Base-by-base conservation (phyloP, 2,329 filamentous ascomycete species). In the Cadophora sp. region DNA sequence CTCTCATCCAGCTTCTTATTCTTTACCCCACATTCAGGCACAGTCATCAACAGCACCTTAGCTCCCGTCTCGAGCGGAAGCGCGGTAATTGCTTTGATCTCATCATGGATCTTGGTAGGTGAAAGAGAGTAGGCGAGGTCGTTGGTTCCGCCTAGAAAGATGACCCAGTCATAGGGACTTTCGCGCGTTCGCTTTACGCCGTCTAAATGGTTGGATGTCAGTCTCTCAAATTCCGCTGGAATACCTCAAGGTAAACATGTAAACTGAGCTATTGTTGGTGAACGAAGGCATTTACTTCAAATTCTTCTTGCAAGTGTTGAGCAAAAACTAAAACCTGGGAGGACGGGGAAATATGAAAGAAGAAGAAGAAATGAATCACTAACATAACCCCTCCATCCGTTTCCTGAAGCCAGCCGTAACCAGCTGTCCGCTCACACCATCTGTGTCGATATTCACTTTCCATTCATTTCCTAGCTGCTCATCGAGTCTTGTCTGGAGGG, bases 91-190 rank as follows among this genome's bases (percentile, higher is more conserved):
- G 79, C 72, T 69, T 84, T 78, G 14, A 90, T 82, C 3, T 80
- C 79, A 5, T 80, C 73, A 71, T 84, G 83, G 24, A 89, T 85
- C 1, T 79, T 73, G 0, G 82, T 76, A 16, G 81, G 72, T 0
- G 62, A 19, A 22, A 72, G 69, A 3, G 75, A 74, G 68, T 80
- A 81, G n/a, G 78, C 85, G 9, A 91, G 75, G 71, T 91, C 89
- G 73, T 91, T 91, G 58, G 89, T 91, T 1, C 89, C 89, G 6
- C 86, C 88, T 1, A 91, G 82, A 6, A 90, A 78, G 50, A 91
- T 83, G 9, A 85, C 83, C 87, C 88, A 91, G 80, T 91, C 85
- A 22, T 72, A 75, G 12, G 72, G 74, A 12, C 22, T 2, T 22
- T 48, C 43, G n/a, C 43, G 43, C 6, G 19, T 22, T 19, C 43